A percentile compares a stretch with the other conserved stretches of the same genome.
These are phyloP conservation scores for Fusarium brevicatenulatum DNA, from an alignment of 2,329 filamentous ascomycete genomes.

Conservation along the genomic window DNA sequence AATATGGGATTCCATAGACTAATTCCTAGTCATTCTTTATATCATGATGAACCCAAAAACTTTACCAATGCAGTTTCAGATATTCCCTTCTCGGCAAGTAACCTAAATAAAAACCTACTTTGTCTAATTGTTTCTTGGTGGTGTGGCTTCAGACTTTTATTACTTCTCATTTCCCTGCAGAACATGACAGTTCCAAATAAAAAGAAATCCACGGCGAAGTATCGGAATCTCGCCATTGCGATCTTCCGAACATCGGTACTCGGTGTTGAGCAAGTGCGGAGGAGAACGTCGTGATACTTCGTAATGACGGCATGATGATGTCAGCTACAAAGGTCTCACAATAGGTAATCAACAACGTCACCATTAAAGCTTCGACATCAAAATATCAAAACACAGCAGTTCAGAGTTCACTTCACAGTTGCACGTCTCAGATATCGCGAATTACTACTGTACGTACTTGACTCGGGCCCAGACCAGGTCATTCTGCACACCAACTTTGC, in stretches of 20 bases:
- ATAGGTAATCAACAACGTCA: slow-evolving; percentile 17
- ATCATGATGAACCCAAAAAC: not conserved
- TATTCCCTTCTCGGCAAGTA: fast-evolving
- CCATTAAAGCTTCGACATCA: not conserved
- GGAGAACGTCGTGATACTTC: not conserved
- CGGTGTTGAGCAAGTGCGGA: not conserved
- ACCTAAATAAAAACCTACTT: fast-evolving
- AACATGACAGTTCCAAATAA: fast-evolving
- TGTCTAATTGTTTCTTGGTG: fast-evolving
- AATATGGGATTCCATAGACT: too few species aligned
- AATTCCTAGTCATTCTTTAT: too few species aligned
- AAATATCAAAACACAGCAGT: not conserved
- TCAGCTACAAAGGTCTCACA: not conserved
- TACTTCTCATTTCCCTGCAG: fast-evolving
- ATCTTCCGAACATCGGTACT: not conserved
- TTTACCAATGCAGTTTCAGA: fast-evolving
- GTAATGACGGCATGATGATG: slow-evolving; percentile 37
- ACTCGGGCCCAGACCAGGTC: not conserved
- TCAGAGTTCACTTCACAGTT: not conserved
- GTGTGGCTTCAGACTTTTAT: fast-evolving
- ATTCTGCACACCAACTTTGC: not conserved
- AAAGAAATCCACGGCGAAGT: too few species aligned
- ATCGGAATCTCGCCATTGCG: not conserved
- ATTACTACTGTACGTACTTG: not conserved
- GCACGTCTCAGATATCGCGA: not conserved